Conservation (phyloP, 805 yeast genomes). For the Candida koratica region DNA sequence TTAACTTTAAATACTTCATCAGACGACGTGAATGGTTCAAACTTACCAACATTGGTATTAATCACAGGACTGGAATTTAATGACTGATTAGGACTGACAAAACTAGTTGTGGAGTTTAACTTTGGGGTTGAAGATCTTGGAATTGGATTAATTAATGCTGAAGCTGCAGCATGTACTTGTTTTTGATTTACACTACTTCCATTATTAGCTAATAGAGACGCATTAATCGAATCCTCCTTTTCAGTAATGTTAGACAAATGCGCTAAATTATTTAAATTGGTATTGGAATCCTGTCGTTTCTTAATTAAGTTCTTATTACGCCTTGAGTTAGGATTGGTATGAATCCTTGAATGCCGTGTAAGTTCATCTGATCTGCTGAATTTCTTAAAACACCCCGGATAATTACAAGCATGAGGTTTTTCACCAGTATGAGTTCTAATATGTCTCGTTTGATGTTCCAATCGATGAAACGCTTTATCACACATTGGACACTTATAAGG, state of each 20-base stretch:
- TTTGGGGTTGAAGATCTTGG: slow-evolving; percentile 9
- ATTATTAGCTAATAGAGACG: not conserved
- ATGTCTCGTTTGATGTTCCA: slow-evolving; percentile 77
- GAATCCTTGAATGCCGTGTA: slow-evolving; percentile 70
- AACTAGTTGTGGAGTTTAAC: slow-evolving; percentile 2
- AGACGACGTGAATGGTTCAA: not conserved
- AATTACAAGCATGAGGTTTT: slow-evolving; percentile 73
- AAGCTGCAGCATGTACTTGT: slow-evolving; percentile 10
- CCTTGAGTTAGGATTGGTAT: slow-evolving; percentile 64
- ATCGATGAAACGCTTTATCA: slow-evolving; percentile 67
- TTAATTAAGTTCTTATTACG: slow-evolving; percentile 47
- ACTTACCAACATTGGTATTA: slow-evolving; percentile 1
- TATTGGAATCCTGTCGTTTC: slow-evolving; percentile 7
- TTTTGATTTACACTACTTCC: not conserved
- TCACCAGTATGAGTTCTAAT: slow-evolving; percentile 80
- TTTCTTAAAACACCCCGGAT: slow-evolving; percentile 63
- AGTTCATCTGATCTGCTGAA: slow-evolving; percentile 71
- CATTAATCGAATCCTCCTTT: slow-evolving; percentile 1
- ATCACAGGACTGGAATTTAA: slow-evolving; percentile 5
- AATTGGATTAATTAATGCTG: slow-evolving; percentile 7
- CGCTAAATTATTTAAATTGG: slow-evolving; percentile 5
- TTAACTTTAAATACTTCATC: slow-evolving; percentile 8
- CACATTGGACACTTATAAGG: slow-evolving; percentile 77
- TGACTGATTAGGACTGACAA: slow-evolving; percentile 2
- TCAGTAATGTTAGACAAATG: slow-evolving; percentile 3